Conservation (phyloP, 2,329 filamentous ascomycete genomes). For the Colletotrichum sublineola region DNA sequence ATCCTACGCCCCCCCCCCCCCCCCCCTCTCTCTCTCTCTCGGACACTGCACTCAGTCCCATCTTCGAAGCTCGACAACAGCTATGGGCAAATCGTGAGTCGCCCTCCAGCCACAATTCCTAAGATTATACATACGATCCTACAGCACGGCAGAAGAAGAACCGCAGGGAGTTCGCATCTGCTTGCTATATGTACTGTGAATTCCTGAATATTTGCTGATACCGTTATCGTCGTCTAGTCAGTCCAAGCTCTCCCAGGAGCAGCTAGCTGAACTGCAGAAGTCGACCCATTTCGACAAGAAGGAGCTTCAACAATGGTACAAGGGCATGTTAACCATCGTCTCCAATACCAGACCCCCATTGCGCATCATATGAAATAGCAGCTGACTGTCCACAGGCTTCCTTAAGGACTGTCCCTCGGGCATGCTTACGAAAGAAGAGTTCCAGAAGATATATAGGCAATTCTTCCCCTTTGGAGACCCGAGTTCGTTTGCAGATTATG, state of each 20-base stretch:
- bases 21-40: not conserved
- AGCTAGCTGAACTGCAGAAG: slow-evolving; percentile 95
- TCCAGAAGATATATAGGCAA: slow-evolving; percentile 99
- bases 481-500: slow-evolving; percentile 97
- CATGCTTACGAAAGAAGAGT: slow-evolving; percentile 97
- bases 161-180: not conserved
- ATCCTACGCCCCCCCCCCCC: not conserved
- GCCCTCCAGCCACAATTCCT: slow-evolving; percentile 1
- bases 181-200: not conserved
- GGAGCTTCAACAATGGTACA: slow-evolving; percentile 99
- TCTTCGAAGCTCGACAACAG: slow-evolving; percentile 19
- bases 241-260: slow-evolving; percentile 97
- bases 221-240: slow-evolving; percentile 70
- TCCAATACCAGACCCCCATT: slow-evolving; percentile 3
- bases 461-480: slow-evolving; percentile 99
- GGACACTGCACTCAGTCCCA: not conserved
- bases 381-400: slow-evolving; percentile 75
- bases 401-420: slow-evolving; percentile 98
- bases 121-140: not conserved
- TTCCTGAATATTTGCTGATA: slow-evolving; percentile 44
- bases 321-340: slow-evolving; percentile 72
- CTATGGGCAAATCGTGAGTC: slow-evolving; percentile 64
- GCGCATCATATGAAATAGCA: not conserved
- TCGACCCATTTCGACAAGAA: slow-evolving; percentile 99
- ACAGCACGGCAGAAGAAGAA: not conserved